Percentiles rank a stretch among this genome's conserved stretches.
Conservation (phyloP, 805 yeast species). For the Jamesozyma spencerorum region DNA sequence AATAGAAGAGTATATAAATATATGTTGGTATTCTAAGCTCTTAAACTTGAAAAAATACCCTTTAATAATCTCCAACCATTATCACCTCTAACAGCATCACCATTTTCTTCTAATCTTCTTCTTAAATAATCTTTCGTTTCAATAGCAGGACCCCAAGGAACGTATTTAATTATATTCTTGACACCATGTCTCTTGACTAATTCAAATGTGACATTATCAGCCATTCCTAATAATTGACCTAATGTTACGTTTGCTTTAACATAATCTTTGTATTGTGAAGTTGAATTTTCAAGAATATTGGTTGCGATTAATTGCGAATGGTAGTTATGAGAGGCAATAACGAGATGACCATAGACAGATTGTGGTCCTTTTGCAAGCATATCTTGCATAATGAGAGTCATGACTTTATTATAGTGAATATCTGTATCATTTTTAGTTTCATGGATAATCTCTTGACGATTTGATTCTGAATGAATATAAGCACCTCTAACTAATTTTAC, state of each 20-base stretch:
- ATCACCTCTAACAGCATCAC: constrained; percentile 83
- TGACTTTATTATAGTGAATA: constrained; percentile 60
- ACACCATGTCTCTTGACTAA: constrained; percentile 56
- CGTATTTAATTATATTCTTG: constrained; percentile 79
- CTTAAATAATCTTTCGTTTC: constrained; percentile 85
- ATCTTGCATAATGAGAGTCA: constrained; percentile 50
- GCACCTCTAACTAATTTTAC: constrained; percentile 93
- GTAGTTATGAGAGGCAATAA: constrained; percentile 85
- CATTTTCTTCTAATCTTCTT: constrained; percentile 90
- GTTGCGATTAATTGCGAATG: constrained; percentile 70
- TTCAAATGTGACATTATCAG: constrained; percentile 76
- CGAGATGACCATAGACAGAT: constrained; percentile 61
- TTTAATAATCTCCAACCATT: constrained; percentile 68
- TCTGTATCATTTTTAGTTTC: constrained; percentile 76
- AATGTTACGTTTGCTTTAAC: constrained; percentile 65
- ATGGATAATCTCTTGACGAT: constrained; percentile 60
- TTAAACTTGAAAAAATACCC: constrained; percentile 37
- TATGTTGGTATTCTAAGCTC: background rate
- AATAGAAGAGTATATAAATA: no score
- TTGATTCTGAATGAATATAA: constrained; percentile 79
- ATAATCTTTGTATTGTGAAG: constrained; percentile 29
- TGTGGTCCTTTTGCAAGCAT: constrained; percentile 38
- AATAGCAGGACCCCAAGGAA: constrained; percentile 95
- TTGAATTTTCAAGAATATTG: constrained; percentile 34
- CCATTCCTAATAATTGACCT: constrained; percentile 93